Evolutionary conservation across 257 asterid species (phyloP).

Genomic region (Perilla frutescens): DNA sequence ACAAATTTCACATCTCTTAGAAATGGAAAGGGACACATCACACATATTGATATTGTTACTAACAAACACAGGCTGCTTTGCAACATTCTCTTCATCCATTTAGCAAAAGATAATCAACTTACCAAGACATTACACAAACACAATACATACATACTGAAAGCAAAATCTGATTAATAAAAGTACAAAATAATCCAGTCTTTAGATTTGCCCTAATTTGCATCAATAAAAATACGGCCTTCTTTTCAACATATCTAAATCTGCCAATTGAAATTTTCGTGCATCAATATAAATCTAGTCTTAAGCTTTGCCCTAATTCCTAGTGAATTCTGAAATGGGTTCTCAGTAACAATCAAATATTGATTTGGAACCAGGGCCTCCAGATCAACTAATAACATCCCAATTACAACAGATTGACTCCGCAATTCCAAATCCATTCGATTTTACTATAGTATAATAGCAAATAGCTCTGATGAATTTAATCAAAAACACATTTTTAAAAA

Average conservation of each 20-base stretch:
- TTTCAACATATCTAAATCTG: background rate
- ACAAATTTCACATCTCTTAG: constrained; percentile 42
- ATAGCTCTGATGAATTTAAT: background rate
- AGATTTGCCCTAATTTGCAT: background rate
- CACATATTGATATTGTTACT: too few relatives aligned
- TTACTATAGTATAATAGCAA: background rate
- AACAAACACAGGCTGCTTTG: background rate
- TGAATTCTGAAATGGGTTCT: too few relatives aligned
- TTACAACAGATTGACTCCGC: background rate
- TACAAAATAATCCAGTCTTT: background rate
- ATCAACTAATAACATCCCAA: constrained; percentile 2
- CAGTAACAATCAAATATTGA: background rate
- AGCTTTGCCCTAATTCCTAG: too few relatives aligned
- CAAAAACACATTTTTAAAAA: background rate
- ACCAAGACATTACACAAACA: background rate
- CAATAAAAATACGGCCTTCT: background rate
- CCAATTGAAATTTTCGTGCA: background rate
- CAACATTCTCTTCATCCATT: constrained; percentile 10
- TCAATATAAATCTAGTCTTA: background rate
- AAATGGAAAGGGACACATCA: background rate
- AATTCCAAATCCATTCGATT: constrained; percentile 13
- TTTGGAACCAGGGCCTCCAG: constrained; percentile 7
- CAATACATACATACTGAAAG: background rate
- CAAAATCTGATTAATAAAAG: background rate
- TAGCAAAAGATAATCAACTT: background rate